Evolutionary conservation across 2,329 filamentous ascomycete species (phyloP), one percentile per base, ranked within the genome.

Genomic region (Fusarium algeriense): DNA sequence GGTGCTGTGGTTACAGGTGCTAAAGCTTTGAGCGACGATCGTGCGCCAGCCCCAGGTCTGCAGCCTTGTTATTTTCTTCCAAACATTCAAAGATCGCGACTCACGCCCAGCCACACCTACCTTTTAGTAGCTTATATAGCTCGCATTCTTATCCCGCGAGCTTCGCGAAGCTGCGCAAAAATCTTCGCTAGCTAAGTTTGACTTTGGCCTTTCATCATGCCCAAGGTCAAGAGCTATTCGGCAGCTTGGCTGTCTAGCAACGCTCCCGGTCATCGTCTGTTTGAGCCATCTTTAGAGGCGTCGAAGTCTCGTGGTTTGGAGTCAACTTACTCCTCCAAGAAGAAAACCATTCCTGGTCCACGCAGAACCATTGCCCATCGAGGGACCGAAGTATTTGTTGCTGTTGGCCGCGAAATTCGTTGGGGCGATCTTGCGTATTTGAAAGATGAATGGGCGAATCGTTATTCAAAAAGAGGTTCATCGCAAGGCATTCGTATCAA

Each of bases 301-400:
- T 69, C 74, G 45, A 79, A 80, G 60, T 78, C 84, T 79, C 77
- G 84, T 77, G 76, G 80, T 23, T 70, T 80, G 38, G 78, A 79
- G 44, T 81, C 81, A 17, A 79, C 82, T 17, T 83, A 83, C 61
- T 73, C 79, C 19, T 79, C 81, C 48, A 86, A 82, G 77, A 85
- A 82, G 79, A 83, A 83, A 73, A 57, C 79, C 3, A 75, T 80
- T 23, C 77, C 79, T 2, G 88, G 89, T 20, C 88, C 89, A 13
- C 84, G 86, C 62, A 82, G 89, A 70, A 94, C 90, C 1, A 91
- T 98, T 75, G 95, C 94, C 13, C 90, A 89, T 53, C 87, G 95
- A 64, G 94, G 93, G 19, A 94, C 93, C 2, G 95, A 99, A 77
- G 85, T 98, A 13, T 98, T 98, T 78, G 90, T 94, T 15, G 95